A percentile compares a stretch with the other conserved stretches of the same genome.
Evolutionary conservation across 2,329 filamentous ascomycete genomes (phyloP).

Genomic region (Blastomyces percursus): DNA sequence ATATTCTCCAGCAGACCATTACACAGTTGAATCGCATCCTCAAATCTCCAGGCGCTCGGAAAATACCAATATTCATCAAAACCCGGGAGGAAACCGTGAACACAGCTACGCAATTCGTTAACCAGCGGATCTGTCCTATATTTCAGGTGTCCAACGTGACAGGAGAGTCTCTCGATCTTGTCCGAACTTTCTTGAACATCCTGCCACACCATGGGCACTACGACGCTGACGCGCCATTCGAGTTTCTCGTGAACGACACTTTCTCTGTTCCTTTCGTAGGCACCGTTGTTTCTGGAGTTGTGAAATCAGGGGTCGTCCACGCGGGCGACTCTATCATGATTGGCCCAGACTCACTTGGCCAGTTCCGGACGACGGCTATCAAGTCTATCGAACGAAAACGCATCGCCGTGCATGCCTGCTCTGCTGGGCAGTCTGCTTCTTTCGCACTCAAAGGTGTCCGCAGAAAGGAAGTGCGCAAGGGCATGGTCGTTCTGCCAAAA

Average conservation of each 20-base stretch:
- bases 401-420: slow-evolving; percentile 74
- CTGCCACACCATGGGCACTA: slow-evolving; percentile 91
- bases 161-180: slow-evolving; percentile 77
- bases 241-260: slow-evolving; percentile 93
- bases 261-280: slow-evolving; percentile 97
- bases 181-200: slow-evolving; percentile 89
- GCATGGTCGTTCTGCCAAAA: slow-evolving; percentile 91
- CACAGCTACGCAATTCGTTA: slow-evolving; percentile 92
- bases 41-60: slow-evolving; percentile 83
- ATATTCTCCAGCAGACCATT: slow-evolving; percentile 89
- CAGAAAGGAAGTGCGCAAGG: slow-evolving; percentile 87
- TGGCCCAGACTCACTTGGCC: slow-evolving; percentile 79
- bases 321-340: slow-evolving; percentile 81
- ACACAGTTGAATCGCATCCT: slow-evolving; percentile 85
- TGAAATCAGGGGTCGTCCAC: slow-evolving; percentile 79
- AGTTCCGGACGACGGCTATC: slow-evolving; percentile 77
- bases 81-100: slow-evolving; percentile 84
- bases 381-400: slow-evolving; percentile 92
- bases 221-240: slow-evolving; percentile 74
- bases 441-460: slow-evolving; percentile 82
- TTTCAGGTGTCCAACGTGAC: slow-evolving; percentile 99
- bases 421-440: slow-evolving; percentile 82
- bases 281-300: slow-evolving; percentile 88
- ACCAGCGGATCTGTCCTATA: slow-evolving; percentile 86
- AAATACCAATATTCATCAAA: slow-evolving; percentile 94